Evolutionary conservation across 129 eudicot genomes (phyloP).

Genomic region (Saussurea involucrata): DNA sequence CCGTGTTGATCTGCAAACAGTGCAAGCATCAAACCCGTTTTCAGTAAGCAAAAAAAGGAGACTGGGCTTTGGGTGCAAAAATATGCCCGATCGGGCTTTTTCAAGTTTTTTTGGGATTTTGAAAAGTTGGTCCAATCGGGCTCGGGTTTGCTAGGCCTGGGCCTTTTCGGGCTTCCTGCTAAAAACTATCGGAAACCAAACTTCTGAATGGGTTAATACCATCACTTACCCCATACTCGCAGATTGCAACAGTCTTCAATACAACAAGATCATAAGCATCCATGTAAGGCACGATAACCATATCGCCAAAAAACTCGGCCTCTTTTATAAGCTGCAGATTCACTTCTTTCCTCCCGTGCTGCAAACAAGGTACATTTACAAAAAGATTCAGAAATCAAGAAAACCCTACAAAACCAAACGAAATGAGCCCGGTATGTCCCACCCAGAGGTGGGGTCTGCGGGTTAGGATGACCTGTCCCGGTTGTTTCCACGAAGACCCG

Average conservation of each 20-base stretch:
- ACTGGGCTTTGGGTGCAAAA: not conserved
- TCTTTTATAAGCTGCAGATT: constrained; percentile 70
- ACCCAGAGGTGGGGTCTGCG: not conserved
- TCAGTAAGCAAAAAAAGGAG: not conserved
- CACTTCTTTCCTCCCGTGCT: constrained; percentile 73
- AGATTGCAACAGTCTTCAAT: constrained; percentile 75
- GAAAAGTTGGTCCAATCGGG: not conserved
- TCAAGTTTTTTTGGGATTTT: not conserved
- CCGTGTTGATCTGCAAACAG: constrained; percentile 41
- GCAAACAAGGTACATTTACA: not conserved
- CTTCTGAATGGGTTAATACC: not conserved
- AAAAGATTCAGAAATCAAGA: not conserved
- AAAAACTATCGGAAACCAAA: not conserved
- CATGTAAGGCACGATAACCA: constrained; percentile 75
- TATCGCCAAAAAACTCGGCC: constrained; percentile 76
- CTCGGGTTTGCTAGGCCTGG: not conserved
- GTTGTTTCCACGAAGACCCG: not conserved
- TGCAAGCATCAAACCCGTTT: not conserved
- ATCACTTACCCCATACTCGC: constrained; percentile 72
- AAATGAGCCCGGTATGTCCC: not conserved
- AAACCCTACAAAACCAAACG: not conserved
- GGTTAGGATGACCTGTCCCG: not conserved
- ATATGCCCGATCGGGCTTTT: not conserved
- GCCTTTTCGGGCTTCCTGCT: not conserved
- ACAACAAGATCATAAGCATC: constrained; percentile 85